Percentiles rank a stretch among this genome's conserved stretches.
Evolutionary conservation across 2,329 filamentous ascomycete genomes (phyloP).

Genomic region (Phialemoniopsis sp.): DNA sequence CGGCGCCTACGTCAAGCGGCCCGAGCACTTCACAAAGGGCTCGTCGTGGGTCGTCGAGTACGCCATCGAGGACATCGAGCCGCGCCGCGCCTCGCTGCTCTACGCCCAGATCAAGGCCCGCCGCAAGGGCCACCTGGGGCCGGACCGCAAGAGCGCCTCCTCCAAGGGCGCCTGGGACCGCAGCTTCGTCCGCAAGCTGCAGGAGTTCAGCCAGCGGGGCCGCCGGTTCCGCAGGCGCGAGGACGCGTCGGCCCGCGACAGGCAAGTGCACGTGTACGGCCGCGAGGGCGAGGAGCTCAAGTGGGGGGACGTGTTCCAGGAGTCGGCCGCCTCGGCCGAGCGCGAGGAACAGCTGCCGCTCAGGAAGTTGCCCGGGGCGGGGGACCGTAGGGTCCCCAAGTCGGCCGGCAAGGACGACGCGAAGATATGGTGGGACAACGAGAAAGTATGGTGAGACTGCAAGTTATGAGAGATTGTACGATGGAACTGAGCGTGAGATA

Average conservation of each 20-base stretch:
- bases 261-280: conserved; percentile 44
- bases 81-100: conserved; percentile 37
- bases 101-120: conserved; percentile 35
- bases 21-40: conserved; percentile 34
- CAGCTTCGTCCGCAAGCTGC: conserved; percentile 38
- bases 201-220: conserved; percentile 45
- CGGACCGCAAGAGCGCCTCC: conserved; percentile 35
- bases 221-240: conserved; percentile 51
- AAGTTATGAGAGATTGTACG: too few relatives aligned
- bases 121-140: conserved; percentile 40
- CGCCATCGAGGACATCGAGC: conserved; percentile 59
- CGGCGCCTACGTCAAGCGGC: conserved; percentile 57
- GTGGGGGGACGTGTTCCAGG: conserved; percentile 27
- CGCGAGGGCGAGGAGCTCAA: conserved; percentile 22
- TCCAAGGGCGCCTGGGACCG: conserved; percentile 29
- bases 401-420: conserved; percentile 7
- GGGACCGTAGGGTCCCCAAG: too few relatives aligned
- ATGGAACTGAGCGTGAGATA: too few relatives aligned
- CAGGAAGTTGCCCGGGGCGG: too few relatives aligned
- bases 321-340: too few relatives aligned
- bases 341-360: too few relatives aligned
- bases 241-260: conserved; percentile 21
- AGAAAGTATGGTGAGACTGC: too few relatives aligned
- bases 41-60: conserved; percentile 75
- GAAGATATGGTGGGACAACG: conserved; percentile 2